Evolutionary conservation across 2,329 filamentous ascomycete genomes (phyloP), one percentile per base, ranked within the genome.

Genomic region (Cladophialophora exuberans): DNA sequence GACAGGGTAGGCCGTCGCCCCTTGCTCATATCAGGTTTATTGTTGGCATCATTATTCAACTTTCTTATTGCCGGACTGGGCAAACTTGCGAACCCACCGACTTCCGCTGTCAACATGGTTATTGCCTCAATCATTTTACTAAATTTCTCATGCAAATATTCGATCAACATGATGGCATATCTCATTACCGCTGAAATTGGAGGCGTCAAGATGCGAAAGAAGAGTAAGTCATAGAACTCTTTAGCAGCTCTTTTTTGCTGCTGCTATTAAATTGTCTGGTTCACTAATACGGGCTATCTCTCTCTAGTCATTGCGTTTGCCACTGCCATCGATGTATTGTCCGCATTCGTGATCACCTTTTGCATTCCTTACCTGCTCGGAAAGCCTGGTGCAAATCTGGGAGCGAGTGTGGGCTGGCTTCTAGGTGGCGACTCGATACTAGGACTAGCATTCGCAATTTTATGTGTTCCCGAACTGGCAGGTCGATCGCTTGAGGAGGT

Each of bases 221-320:
- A 43, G 23, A 43, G 39, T 43, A 43, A 43, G 39, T 43, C 39
- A 18, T 3, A n/a, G 39, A n/a, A n/a, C n/a, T n/a, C n/a, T n/a
- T n/a, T n/a, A n/a, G n/a, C n/a, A n/a, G n/a, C n/a, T n/a, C n/a
- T n/a, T n/a, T n/a, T n/a, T n/a, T n/a, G n/a, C n/a, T n/a, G n/a
- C n/a, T n/a, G n/a, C n/a, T n/a, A n/a, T n/a, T n/a, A n/a, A n/a
- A n/a, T n/a, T n/a, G n/a, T n/a, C n/a, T n/a, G n/a, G n/a, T n/a
- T n/a, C n/a, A n/a, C n/a, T n/a, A n/a, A n/a, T 22, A 7, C 2
- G 13, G 20, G 3, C 22, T n/a, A 43, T 22, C 4, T 6, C 17
- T 6, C 3, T 13, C 4, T n/a, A 43, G 18, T 1, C 39, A 25
- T n/a, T n/a, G n/a, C n/a, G n/a, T 43, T 43, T 22, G 39, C 15